phyloP scores from a whole-genome alignment of 148 eudicot genomes.

The Spergularia bocconei region DNA sequence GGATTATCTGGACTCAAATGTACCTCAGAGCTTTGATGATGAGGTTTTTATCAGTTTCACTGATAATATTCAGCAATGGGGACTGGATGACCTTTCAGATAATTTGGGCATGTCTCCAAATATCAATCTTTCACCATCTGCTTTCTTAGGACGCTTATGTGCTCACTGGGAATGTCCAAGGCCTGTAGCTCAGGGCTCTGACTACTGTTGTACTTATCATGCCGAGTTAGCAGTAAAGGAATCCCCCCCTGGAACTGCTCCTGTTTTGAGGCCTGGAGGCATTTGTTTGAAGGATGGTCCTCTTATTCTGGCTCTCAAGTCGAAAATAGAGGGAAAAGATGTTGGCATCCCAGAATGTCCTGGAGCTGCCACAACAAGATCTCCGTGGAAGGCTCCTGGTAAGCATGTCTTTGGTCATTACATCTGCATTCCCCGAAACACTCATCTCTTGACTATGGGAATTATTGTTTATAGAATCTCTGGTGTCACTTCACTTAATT shows the following conservation, averaged over 20 bases:
- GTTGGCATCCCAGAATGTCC: slow-evolving; percentile 54
- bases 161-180: slow-evolving; percentile 54
- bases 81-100: slow-evolving; percentile 31
- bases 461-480: neutral
- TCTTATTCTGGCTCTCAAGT: slow-evolving; percentile 36
- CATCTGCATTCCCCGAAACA: neutral
- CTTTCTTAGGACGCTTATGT: slow-evolving; percentile 47
- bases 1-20: slow-evolving; percentile 26
- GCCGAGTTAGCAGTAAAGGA: slow-evolving; percentile 42
- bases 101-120: slow-evolving; percentile 27
- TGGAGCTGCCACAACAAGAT: slow-evolving; percentile 45
- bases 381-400: slow-evolving; percentile 61
- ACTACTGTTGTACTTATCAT: slow-evolving; percentile 46
- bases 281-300: slow-evolving; percentile 47
- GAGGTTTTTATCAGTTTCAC: slow-evolving; percentile 30
- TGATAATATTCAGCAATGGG: slow-evolving; percentile 29
- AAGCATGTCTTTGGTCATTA: slow-evolving; percentile 9
- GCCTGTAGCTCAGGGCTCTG: slow-evolving; percentile 35
- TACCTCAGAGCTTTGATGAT: slow-evolving; percentile 22
- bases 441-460: neutral
- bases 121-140: slow-evolving; percentile 40
- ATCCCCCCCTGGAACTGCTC: slow-evolving; percentile 41
- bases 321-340: slow-evolving; percentile 43
- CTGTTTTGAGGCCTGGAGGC: slow-evolving; percentile 50
- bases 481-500: neutral